Evolutionary conservation across 2,329 filamentous ascomycete species (phyloP).

Genomic region (Cercospora nicotianae): DNA sequence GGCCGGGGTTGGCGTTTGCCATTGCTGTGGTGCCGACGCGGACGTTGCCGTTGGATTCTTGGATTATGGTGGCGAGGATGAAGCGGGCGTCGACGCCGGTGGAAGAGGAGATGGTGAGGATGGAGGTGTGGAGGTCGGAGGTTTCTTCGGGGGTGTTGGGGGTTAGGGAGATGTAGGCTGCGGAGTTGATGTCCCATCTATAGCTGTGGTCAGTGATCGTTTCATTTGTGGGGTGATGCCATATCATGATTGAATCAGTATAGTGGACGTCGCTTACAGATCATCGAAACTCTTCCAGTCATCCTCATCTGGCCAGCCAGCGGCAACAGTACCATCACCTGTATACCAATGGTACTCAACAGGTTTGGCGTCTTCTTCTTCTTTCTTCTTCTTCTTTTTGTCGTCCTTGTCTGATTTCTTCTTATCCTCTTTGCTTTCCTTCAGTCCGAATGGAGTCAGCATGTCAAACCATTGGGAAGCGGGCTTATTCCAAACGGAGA

Average conservation of each 20-base stretch:
- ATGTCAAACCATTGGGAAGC: background rate
- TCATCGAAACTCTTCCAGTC: slow-evolving; percentile 11
- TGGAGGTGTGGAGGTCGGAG: slow-evolving; percentile 41
- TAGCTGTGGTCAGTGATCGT: too few species aligned
- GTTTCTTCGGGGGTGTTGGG: slow-evolving; percentile 43
- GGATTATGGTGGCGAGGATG: slow-evolving; percentile 45
- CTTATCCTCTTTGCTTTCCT: background rate
- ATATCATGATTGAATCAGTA: background rate
- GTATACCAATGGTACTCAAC: slow-evolving; percentile 1
- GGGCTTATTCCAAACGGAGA: background rate
- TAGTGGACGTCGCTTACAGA: background rate
- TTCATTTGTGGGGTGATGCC: too few species aligned
- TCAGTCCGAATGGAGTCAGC: background rate
- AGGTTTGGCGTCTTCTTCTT: background rate
- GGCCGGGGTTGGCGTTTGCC: slow-evolving; percentile 46
- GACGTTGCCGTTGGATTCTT: slow-evolving; percentile 49
- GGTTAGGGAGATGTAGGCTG: slow-evolving; percentile 5
- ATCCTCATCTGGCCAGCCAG: slow-evolving; percentile 9
- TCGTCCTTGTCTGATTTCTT: background rate
- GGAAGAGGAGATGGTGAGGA: slow-evolving; percentile 35
- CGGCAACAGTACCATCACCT: slow-evolving; percentile 13
- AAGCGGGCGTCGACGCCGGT: slow-evolving; percentile 43
- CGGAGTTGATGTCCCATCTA: slow-evolving; percentile 5
- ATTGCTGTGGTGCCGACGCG: slow-evolving; percentile 45
- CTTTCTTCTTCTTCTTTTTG: background rate